Conservation (phyloP, 768 basidiomycete genomes). For the Lactifluus echinatus region DNA sequence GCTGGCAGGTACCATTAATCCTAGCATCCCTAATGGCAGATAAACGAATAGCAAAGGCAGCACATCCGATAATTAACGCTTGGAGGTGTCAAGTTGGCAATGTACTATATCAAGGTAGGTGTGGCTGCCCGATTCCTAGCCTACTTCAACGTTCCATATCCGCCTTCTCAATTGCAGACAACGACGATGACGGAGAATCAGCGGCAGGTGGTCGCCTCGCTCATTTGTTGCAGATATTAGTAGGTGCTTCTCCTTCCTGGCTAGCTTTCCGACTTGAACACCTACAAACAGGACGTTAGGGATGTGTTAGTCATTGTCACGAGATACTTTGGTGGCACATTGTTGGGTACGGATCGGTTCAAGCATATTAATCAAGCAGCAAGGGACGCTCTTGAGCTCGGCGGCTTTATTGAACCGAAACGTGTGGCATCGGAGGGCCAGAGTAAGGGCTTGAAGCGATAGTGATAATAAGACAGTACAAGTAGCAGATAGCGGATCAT, state of each 20-base stretch:
- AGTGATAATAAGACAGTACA: too few relatives aligned
- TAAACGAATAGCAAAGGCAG: slow-evolving; percentile 28
- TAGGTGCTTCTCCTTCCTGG: background rate
- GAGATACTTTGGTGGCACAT: slow-evolving; percentile 88
- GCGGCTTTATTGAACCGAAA: slow-evolving; percentile 65
- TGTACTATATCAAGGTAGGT: slow-evolving; percentile 27
- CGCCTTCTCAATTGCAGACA: slow-evolving; percentile 43
- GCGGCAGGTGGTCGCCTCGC: slow-evolving; percentile 87
- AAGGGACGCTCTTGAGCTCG: slow-evolving; percentile 79
- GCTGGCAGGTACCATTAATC: slow-evolving; percentile 21
- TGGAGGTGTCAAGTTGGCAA: slow-evolving; percentile 27
- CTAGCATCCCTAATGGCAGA: slow-evolving; percentile 29
- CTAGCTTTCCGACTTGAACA: background rate
- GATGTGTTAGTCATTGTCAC: slow-evolving; percentile 89
- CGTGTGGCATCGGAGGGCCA: background rate
- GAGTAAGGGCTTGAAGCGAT: slow-evolving; percentile 1
- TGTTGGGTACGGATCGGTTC: slow-evolving; percentile 81
- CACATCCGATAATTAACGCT: slow-evolving; percentile 30
- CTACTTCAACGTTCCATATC: background rate
- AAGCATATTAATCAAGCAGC: slow-evolving; percentile 96
- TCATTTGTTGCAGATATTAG: slow-evolving; percentile 50
- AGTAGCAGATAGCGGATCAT: background rate
- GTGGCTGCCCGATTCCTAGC: background rate
- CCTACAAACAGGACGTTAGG: slow-evolving; percentile 52
- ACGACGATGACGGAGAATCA: slow-evolving; percentile 91